These are phyloP conservation scores for Lepiota subincarnata DNA, from an alignment of 768 basidiomycete species.

Conservation along the genomic window DNA sequence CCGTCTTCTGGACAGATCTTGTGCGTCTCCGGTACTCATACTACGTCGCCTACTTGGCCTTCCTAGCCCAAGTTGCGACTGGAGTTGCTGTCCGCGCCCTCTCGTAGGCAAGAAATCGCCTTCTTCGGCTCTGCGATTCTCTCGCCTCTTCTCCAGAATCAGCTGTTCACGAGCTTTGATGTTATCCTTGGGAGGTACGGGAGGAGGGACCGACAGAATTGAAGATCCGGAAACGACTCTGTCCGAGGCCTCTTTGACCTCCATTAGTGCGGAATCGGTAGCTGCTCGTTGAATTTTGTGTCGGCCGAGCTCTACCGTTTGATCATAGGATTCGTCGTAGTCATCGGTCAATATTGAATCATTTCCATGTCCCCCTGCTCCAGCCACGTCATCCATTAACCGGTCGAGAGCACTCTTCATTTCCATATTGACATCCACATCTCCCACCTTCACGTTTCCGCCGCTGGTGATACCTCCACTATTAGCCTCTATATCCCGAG, in stretches of 20 bases:
- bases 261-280: conserved; percentile 45
- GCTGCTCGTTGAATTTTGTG: conserved; percentile 44
- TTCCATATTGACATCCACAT: conserved; percentile 59
- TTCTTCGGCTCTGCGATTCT: conserved; percentile 53
- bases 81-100: conserved; percentile 17
- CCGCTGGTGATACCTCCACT: conserved; percentile 22
- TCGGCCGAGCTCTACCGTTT: conserved; percentile 11
- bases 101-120: conserved; percentile 28
- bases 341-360: conserved; percentile 41
- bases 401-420: conserved; percentile 72
- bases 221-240: conserved; percentile 42
- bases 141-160: conserved; percentile 66
- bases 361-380: conserved; percentile 33
- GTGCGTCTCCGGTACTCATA: conserved; percentile 75
- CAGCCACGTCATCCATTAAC: conserved; percentile 67
- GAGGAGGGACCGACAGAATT: conserved; percentile 35
- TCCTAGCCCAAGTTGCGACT: conserved; percentile 33
- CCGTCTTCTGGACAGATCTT: conserved; percentile 35
- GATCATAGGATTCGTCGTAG: conserved; percentile 27
- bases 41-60: conserved; percentile 64
- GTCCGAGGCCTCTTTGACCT: conserved; percentile 33
- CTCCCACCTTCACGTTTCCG: conserved; percentile 38
- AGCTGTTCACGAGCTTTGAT: conserved; percentile 62
- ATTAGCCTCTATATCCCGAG: background rate
- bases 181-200: conserved; percentile 53